Evolutionary conservation across 148 eudicot species (phyloP).

Genomic region (Silene conica): DNA sequence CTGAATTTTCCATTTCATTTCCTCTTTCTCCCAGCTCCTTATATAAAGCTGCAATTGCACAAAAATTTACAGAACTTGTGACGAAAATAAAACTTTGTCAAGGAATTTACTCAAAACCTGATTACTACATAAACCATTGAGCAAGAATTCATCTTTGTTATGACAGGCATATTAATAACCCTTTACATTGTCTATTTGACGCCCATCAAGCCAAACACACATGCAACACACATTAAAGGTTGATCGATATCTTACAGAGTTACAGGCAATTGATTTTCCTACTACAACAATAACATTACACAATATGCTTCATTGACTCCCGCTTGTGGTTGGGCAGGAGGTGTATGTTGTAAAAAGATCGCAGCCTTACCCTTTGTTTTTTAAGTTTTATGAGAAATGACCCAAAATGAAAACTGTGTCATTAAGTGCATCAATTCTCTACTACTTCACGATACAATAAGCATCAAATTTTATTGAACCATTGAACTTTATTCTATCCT

Average conservation of each 20-base stretch:
- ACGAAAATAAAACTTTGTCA: neutral
- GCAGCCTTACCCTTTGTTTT: neutral
- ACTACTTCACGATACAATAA: neutral
- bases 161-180: neutral
- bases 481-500: neutral
- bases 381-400: neutral
- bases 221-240: neutral
- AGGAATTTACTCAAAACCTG: neutral
- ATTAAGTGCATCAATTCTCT: neutral
- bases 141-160: neutral
- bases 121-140: neutral
- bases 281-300: neutral
- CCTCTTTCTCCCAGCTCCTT: constrained; percentile 72
- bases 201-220: neutral
- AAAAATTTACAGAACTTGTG: neutral
- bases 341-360: neutral
- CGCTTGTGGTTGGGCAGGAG: neutral
- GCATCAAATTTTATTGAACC: neutral
- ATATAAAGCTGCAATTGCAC: constrained; percentile 58
- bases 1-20: constrained; percentile 64
- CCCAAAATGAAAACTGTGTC: neutral
- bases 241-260: neutral
- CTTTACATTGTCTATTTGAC: neutral
- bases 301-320: neutral
- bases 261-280: neutral